phyloP scores from a whole-genome alignment of 371 early-diverging fungal species.

The Mortierella sp. region DNA sequence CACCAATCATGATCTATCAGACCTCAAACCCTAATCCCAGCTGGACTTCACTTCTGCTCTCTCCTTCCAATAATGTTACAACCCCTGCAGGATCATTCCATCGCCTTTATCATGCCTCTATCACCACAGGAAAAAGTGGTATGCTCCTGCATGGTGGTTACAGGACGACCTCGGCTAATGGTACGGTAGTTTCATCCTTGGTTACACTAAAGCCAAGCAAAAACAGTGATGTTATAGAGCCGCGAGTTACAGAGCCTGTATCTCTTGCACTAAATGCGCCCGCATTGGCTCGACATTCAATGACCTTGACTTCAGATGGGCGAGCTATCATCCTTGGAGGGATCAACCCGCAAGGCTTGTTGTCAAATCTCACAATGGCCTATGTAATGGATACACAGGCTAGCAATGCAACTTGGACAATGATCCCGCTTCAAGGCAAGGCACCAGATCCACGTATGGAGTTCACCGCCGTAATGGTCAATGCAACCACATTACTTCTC shows the following conservation, averaged over 20 bases:
- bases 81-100: conserved; percentile 11
- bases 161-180: conserved; percentile 10
- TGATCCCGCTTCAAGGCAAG: conserved; percentile 18
- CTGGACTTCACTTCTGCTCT: background rate
- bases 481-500: conserved; percentile 45
- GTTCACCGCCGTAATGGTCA: conserved; percentile 39
- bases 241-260: conserved; percentile 6
- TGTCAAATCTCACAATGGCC: conserved; percentile 30
- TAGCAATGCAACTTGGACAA: conserved; percentile 15
- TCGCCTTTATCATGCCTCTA: conserved; percentile 32
- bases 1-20: conserved; percentile 21
- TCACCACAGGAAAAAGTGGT: conserved; percentile 41
- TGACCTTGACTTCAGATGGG: conserved; percentile 37
- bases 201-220: conserved; percentile 21
- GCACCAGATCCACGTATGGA: conserved; percentile 40
- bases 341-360: conserved; percentile 14
- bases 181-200: conserved; percentile 30
- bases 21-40: background rate
- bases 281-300: conserved; percentile 39
- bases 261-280: conserved; percentile 27
- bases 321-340: conserved; percentile 49
- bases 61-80: background rate
- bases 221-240: conserved; percentile 9
- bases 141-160: conserved; percentile 45
- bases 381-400: conserved; percentile 41